Conservation (phyloP, 345 rosid genomes). For the Arabidopsis arenosa region DNA sequence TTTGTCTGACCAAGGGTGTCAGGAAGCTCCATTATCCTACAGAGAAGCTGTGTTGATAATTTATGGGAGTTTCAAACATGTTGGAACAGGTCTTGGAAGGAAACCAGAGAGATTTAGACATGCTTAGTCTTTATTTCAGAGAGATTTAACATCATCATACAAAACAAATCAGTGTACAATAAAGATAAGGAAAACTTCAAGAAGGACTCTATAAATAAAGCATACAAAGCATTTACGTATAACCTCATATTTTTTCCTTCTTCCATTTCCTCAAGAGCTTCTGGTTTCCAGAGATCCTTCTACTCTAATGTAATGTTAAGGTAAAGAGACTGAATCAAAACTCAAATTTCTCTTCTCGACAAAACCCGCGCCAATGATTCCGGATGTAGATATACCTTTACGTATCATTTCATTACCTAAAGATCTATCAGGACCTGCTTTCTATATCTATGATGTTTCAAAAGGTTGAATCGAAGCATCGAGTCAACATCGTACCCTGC, state of each 20-base stretch:
- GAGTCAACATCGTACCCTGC: conserved; percentile 66
- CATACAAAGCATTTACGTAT: conserved; percentile 42
- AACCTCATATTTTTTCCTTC: conserved; percentile 4
- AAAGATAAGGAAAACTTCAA: conserved; percentile 10
- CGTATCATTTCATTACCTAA: conserved; percentile 20
- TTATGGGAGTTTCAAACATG: neutral
- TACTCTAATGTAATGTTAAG: conserved; percentile 25
- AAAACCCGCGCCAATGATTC: neutral
- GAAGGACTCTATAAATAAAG: conserved; percentile 26
- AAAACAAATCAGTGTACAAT: conserved; percentile 39
- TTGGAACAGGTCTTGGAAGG: neutral
- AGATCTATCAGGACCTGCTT: conserved; percentile 20
- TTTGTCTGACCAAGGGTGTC: neutral
- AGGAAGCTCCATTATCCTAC: neutral
- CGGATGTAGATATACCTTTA: conserved; percentile 1
- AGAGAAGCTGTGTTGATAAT: neutral
- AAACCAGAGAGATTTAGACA: conserved; percentile 24
- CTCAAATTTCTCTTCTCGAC: conserved; percentile 18
- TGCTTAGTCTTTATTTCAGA: conserved; percentile 27
- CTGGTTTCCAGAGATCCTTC: conserved; percentile 31
- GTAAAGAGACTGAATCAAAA: conserved; percentile 22
- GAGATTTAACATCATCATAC: conserved; percentile 32
- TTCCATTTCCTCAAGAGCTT: conserved; percentile 9
- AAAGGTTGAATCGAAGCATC: conserved; percentile 47
- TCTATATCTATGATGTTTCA: conserved; percentile 36